Evolutionary conservation across 2,329 filamentous ascomycete species (phyloP).

Genomic region (Penicillium sp.): DNA sequence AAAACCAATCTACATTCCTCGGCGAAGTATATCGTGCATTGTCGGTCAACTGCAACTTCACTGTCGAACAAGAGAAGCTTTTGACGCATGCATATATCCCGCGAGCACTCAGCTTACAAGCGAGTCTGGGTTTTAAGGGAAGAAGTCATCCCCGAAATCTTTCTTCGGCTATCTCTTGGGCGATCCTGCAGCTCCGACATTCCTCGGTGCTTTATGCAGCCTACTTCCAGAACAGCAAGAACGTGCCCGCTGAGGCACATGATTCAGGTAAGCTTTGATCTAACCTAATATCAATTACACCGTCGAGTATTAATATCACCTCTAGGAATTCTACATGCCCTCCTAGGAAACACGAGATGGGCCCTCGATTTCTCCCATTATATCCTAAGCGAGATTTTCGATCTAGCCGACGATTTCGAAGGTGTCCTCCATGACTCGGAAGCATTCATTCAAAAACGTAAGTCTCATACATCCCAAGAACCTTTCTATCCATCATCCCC

Average conservation of each 20-base stretch:
- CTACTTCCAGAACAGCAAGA: slow-evolving; percentile 69
- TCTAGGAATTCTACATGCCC: slow-evolving; percentile 71
- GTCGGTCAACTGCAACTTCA: slow-evolving; percentile 79
- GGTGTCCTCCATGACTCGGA: slow-evolving; percentile 41
- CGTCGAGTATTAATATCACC: slow-evolving; percentile 14
- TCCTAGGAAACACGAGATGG: slow-evolving; percentile 81
- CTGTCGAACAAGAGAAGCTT: slow-evolving; percentile 76
- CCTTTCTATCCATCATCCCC: background rate
- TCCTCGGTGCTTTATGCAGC: slow-evolving; percentile 67
- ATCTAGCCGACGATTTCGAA: slow-evolving; percentile 50
- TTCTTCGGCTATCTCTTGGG: slow-evolving; percentile 74
- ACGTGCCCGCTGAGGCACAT: slow-evolving; percentile 53
- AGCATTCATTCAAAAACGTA: slow-evolving; percentile 47
- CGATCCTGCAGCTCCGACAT: slow-evolving; percentile 76
- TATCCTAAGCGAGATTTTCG: slow-evolving; percentile 60
- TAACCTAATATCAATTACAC: background rate
- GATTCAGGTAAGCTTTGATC: slow-evolving; percentile 60
- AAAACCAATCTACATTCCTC: slow-evolving; percentile 67
- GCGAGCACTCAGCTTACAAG: slow-evolving; percentile 77
- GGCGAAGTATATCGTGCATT: slow-evolving; percentile 72
- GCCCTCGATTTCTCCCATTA: slow-evolving; percentile 68
- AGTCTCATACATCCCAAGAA: background rate
- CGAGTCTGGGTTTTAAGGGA: slow-evolving; percentile 75
- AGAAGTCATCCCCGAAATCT: slow-evolving; percentile 67
- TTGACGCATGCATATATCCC: slow-evolving; percentile 76